A percentile compares a stretch with the other conserved stretches of the same genome.
These are phyloP conservation scores for Gynochthodes officinalis DNA, from an alignment of 257 asterid genomes.

Conservation along the genomic window DNA sequence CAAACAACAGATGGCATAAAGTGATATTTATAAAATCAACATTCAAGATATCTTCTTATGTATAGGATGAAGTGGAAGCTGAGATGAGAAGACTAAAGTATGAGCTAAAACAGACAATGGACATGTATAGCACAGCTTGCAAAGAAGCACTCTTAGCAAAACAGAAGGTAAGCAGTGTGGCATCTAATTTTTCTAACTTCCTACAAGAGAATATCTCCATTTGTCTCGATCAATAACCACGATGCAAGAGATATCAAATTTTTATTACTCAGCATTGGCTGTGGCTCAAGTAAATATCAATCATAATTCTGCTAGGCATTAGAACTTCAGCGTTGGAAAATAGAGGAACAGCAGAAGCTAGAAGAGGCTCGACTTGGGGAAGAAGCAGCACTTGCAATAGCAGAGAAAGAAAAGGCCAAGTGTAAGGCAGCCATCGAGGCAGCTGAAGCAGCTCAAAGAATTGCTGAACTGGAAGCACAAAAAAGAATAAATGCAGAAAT, in stretches of 20 bases:
- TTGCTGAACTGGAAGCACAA: slow-evolving; percentile 85
- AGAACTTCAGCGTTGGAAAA: slow-evolving; percentile 87
- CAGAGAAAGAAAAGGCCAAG: slow-evolving; percentile 68
- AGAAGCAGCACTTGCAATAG: slow-evolving; percentile 79
- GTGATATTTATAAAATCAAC: background rate
- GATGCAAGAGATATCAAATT: background rate
- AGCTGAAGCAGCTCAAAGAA: slow-evolving; percentile 84
- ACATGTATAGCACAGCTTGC: slow-evolving; percentile 94
- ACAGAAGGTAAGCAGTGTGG: slow-evolving; percentile 47
- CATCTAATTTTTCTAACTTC: background rate
- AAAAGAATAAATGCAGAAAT: slow-evolving; percentile 70
- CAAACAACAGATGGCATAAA: background rate
- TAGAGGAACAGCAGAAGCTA: slow-evolving; percentile 64
- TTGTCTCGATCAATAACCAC: background rate
- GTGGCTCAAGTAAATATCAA: background rate
- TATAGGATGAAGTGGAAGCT: slow-evolving; percentile 83
- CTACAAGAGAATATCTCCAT: background rate
- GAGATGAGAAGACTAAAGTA: slow-evolving; percentile 92
- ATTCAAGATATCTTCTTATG: slow-evolving; percentile 10
- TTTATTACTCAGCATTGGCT: background rate
- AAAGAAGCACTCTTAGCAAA: slow-evolving; percentile 85
- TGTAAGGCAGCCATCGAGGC: slow-evolving; percentile 83
- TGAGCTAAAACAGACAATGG: slow-evolving; percentile 94
- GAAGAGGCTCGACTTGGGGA: slow-evolving; percentile 69
- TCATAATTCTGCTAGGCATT: slow-evolving; percentile 38